Conservation (phyloP, 768 basidiomycete genomes). For the Collybia sordida region DNA sequence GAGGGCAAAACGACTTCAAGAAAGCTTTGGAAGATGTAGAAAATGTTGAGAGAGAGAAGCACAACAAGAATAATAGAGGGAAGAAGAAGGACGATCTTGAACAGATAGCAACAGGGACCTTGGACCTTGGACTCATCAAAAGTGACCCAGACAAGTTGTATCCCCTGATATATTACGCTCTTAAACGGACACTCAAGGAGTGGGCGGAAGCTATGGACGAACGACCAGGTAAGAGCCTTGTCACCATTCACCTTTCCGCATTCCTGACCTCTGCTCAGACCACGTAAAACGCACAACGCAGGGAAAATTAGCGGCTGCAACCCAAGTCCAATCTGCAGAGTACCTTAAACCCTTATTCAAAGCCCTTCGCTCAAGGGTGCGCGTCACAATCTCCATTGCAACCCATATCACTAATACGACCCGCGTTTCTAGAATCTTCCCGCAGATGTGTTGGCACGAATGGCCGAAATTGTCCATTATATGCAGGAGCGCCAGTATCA, state of each 20-base stretch:
- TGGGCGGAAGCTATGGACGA: constrained; percentile 97
- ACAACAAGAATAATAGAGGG: constrained; percentile 56
- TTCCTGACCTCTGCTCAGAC: constrained; percentile 43
- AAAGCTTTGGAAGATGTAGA: constrained; percentile 87
- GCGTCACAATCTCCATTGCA: constrained; percentile 19
- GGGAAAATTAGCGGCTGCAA: constrained; percentile 93
- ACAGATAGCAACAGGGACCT: constrained; percentile 49
- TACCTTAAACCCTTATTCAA: constrained; percentile 98
- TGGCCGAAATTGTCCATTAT: constrained; percentile 92
- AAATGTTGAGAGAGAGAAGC: constrained; percentile 66
- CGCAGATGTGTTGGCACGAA: constrained; percentile 78
- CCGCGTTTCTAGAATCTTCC: constrained; percentile 59
- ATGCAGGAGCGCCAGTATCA: constrained; percentile 98
- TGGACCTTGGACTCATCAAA: constrained; percentile 84
- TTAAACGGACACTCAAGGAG: constrained; percentile 91
- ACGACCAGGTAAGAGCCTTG: constrained; percentile 66
- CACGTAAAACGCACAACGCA: constrained; percentile 84
- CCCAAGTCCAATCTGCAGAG: constrained; percentile 92
- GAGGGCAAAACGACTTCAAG: constrained; percentile 94
- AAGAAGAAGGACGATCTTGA: constrained; percentile 68
- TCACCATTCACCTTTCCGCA: background rate
- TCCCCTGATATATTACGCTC: constrained; percentile 93
- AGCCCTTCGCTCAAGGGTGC: constrained; percentile 78
- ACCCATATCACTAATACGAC: background rate
- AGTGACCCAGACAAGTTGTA: constrained; percentile 94